Percentiles rank a stretch among this genome's conserved stretches.
These are phyloP conservation scores for Shiraia bambusicola DNA, from an alignment of 2,329 filamentous ascomycete genomes.

Conservation along the genomic window DNA sequence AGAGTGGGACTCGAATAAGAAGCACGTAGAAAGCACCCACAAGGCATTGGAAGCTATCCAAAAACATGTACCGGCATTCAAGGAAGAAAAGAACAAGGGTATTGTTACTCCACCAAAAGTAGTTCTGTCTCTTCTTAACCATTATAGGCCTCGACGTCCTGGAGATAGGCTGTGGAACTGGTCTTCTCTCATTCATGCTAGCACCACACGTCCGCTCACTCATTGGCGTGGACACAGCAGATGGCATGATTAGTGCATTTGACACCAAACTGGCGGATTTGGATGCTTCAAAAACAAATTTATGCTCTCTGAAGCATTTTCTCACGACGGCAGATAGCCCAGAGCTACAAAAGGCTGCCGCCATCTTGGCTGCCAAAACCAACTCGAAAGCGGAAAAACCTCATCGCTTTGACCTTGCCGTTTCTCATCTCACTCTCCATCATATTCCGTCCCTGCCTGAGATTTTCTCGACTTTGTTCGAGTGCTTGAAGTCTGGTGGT, in stretches of 20 bases:
- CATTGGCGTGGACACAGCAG: conserved; percentile 56
- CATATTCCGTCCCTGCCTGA: conserved; percentile 53
- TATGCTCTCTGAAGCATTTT: conserved; percentile 50
- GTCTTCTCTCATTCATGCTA: conserved; percentile 54
- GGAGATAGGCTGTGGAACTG: conserved; percentile 60
- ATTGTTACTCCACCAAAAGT: background rate
- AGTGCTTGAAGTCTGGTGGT: conserved; percentile 52
- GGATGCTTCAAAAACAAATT: conserved; percentile 39
- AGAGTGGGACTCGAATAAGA: conserved; percentile 57
- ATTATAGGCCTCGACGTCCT: conserved; percentile 49
- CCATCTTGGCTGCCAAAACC: conserved; percentile 36
- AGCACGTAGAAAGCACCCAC: conserved; percentile 50
- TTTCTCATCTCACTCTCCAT: conserved; percentile 58
- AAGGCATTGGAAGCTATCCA: conserved; percentile 52
- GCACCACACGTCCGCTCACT: conserved; percentile 52
- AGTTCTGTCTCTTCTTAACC: background rate
- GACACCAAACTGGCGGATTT: conserved; percentile 46
- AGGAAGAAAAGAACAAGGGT: conserved; percentile 32
- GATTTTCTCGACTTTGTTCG: conserved; percentile 51
- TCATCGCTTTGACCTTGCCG: conserved; percentile 53
- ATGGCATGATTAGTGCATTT: conserved; percentile 58
- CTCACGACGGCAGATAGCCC: conserved; percentile 54
- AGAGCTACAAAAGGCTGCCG: conserved; percentile 29
- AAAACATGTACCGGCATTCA: conserved; percentile 39
- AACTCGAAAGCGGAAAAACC: conserved; percentile 15